Evolutionary conservation across 805 yeast genomes (phyloP), one percentile per base, ranked within the genome.

Genomic region (Lachancea kluyveri): DNA sequence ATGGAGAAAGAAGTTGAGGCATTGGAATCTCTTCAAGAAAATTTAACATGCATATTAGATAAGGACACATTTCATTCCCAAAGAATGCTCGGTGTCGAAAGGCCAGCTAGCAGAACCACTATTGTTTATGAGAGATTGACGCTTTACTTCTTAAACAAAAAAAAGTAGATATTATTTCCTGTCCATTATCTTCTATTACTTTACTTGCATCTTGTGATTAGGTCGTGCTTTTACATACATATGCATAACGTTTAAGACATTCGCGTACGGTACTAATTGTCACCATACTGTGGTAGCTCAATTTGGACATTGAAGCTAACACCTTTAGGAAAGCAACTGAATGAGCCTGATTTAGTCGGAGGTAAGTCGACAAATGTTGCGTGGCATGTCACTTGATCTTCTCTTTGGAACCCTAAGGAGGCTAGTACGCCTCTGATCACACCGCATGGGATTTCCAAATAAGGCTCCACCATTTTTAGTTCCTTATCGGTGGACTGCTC

Each of bases 251-350:
- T n/a, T n/a, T n/a, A n/a, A n/a, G n/a, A n/a, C n/a, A n/a, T n/a
- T n/a, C n/a, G n/a, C n/a, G n/a, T n/a, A n/a, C n/a, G n/a, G n/a
- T n/a, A n/a, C n/a, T n/a, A n/a, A n/a, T n/a, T n/a, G n/a, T n/a
- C n/a, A n/a, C n/a, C n/a, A 24, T 25, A 26, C 23, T 28, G 24
- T 19, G 26, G 36, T 25, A 30, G 31, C 21, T 42, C 34, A 14
- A 57, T 43, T 37, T 52, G 59, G 4, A 57, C 52, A 35, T 50
- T 57, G 41, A 57, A 57, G 26, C 56, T 54, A 11, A 55, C 41
- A 12, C 57, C 56, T 29, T 52, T 53, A 15, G 49, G 34, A 31
- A 40, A 50, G 22, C 28, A 29, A 11, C 40, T 35, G 25, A 22
- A 33, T 26, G 29, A 39, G 12, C 34, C 35, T 8, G 8, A 14